phyloP scores from a whole-genome alignment of 805 yeast species.

The Candida broadrunensis region DNA sequence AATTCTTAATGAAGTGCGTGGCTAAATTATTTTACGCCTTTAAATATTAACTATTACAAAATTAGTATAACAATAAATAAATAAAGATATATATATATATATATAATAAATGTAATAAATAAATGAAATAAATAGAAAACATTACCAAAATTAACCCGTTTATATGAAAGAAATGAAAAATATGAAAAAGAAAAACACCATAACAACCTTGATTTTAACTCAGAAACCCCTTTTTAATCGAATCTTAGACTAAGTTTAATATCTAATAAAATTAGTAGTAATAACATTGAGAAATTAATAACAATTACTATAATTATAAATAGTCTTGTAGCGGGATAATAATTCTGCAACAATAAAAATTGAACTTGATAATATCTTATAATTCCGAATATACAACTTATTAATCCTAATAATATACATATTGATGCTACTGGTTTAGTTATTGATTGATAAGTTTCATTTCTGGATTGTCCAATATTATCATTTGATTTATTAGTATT shows the following conservation, averaged over 20 bases:
- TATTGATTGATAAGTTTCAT: not conserved
- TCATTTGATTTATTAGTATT: not conserved
- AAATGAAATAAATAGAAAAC: no score
- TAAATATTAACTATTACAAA: no score
- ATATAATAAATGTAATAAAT: no score
- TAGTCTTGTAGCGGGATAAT: slow-evolving; percentile 23
- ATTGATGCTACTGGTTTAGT: slow-evolving; percentile 14
- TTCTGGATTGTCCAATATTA: not conserved
- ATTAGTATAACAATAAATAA: no score
- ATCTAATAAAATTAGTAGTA: slow-evolving; percentile 17
- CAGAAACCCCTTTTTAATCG: no score
- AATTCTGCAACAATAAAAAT: slow-evolving; percentile 13
- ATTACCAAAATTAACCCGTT: no score
- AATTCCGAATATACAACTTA: slow-evolving; percentile 18
- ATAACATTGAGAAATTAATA: slow-evolving; percentile 15
- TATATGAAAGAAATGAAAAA: no score
- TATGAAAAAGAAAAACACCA: no score
- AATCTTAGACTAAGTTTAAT: slow-evolving; percentile 10
- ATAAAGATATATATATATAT: no score
- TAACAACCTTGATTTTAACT: no score
- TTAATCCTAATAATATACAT: slow-evolving; percentile 13
- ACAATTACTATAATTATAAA: slow-evolving; percentile 14
- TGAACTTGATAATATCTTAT: slow-evolving; percentile 25
- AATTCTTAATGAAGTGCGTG: no score
- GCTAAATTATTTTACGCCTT: no score